These are phyloP conservation scores for Xylaria sp. DNA, from an alignment of 2,329 filamentous ascomycete genomes.

Conservation along the genomic window DNA sequence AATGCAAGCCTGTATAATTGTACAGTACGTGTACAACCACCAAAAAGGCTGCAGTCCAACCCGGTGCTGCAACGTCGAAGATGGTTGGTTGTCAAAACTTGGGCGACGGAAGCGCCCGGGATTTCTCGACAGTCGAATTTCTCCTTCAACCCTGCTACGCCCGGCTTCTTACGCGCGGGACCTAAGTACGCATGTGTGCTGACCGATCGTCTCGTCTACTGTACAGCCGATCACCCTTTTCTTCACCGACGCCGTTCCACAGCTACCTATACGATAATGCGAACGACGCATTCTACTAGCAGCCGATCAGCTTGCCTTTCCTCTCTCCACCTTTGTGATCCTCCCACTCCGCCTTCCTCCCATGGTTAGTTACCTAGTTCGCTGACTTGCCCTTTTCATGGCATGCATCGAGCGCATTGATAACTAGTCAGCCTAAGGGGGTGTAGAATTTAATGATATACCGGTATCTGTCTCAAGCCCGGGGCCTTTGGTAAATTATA, in stretches of 20 bases:
- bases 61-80: conserved; percentile 11
- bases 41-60: conserved; percentile 13
- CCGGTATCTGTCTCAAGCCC: conserved; percentile 9
- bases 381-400: conserved; percentile 8
- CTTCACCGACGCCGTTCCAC: conserved; percentile 28
- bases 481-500: background rate
- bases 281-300: background rate
- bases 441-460: conserved; percentile 1
- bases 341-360: conserved; percentile 5
- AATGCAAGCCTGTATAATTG: background rate
- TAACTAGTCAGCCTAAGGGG: background rate
- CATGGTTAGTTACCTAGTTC: background rate
- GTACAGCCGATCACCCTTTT: conserved; percentile 1
- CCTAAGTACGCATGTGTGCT: background rate
- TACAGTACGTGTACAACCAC: background rate
- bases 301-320: background rate
- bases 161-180: conserved; percentile 20
- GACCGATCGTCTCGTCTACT: conserved; percentile 11
- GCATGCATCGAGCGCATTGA: conserved; percentile 7
- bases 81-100: conserved; percentile 24
- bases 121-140: conserved; percentile 2
- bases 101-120: conserved; percentile 27
- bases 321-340: background rate
- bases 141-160: conserved; percentile 24
- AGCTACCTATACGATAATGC: background rate